These are phyloP conservation scores for Aspergillus luchuensis DNA, from an alignment of 2,329 filamentous ascomycete genomes.

Conservation along the genomic window DNA sequence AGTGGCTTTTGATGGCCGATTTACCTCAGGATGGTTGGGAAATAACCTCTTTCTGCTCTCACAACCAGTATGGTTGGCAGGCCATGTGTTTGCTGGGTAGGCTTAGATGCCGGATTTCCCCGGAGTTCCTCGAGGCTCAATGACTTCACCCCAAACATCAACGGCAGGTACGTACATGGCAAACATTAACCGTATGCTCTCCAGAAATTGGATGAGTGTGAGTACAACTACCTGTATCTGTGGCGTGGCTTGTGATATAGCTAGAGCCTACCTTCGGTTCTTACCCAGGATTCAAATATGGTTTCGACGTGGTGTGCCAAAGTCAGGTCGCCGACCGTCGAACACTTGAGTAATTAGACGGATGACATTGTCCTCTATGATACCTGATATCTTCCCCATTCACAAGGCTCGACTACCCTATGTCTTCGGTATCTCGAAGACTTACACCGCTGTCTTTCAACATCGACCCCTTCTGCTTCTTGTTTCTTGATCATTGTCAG, in stretches of 20 bases:
- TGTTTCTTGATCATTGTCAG: neutral
- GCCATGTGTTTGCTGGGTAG: constrained; percentile 2
- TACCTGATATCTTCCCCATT: neutral
- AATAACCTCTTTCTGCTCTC: neutral
- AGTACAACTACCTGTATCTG: neutral
- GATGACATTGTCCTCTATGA: neutral
- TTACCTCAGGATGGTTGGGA: neutral
- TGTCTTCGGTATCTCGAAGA: neutral
- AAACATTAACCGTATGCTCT: neutral
- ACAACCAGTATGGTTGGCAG: neutral
- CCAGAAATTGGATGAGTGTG: neutral
- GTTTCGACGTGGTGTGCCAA: neutral
- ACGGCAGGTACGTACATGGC: neutral
- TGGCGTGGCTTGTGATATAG: constrained; percentile 9
- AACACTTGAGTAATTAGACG: neutral
- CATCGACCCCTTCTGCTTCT: neutral
- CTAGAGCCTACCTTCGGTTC: constrained; percentile 9
- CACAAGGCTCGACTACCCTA: neutral
- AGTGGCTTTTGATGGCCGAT: neutral
- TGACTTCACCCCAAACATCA: neutral
- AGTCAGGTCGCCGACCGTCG: neutral
- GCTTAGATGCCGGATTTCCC: neutral
- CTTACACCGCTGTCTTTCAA: neutral
- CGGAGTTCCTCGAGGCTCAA: neutral
- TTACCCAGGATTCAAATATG: neutral